phyloP scores from a whole-genome alignment of 1,284 basidiomycete genomes.

The Golubevia pallescens region DNA sequence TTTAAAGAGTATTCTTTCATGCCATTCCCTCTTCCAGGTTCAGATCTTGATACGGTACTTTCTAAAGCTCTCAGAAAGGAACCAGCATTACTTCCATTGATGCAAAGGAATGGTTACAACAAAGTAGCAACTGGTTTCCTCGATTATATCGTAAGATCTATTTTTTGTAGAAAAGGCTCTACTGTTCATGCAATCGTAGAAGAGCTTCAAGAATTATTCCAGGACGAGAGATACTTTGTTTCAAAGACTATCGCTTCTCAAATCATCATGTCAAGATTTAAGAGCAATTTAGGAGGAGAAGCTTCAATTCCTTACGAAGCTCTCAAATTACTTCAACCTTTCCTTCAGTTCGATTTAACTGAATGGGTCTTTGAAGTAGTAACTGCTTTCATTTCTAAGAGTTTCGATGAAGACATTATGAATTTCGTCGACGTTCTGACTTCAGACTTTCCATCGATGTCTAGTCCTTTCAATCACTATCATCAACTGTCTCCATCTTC shows the following conservation, averaged over 20 bases:
- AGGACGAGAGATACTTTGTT: background rate
- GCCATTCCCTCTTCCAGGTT: no score
- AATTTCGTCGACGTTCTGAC: background rate
- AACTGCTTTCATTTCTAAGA: constrained; percentile 27
- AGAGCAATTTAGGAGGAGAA: background rate
- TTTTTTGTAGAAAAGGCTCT: no score
- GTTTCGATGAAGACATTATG: constrained; percentile 23
- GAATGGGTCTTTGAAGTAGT: constrained; percentile 22
- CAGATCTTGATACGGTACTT: no score
- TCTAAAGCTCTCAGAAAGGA: no score
- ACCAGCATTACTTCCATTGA: no score
- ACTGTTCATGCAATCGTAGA: no score
- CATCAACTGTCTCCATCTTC: background rate
- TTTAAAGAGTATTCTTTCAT: no score
- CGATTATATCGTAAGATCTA: no score
- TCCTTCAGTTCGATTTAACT: constrained; percentile 13
- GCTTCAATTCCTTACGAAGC: background rate
- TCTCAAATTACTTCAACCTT: background rate
- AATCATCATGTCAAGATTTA: background rate
- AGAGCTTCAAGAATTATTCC: no score
- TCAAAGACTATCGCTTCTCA: background rate
- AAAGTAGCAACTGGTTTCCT: no score
- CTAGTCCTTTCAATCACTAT: background rate
- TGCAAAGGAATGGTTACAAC: no score
- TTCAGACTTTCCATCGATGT: background rate